Evolutionary conservation across 2,329 filamentous ascomycete species (phyloP).

Genomic region (Ophiostoma quercus): DNA sequence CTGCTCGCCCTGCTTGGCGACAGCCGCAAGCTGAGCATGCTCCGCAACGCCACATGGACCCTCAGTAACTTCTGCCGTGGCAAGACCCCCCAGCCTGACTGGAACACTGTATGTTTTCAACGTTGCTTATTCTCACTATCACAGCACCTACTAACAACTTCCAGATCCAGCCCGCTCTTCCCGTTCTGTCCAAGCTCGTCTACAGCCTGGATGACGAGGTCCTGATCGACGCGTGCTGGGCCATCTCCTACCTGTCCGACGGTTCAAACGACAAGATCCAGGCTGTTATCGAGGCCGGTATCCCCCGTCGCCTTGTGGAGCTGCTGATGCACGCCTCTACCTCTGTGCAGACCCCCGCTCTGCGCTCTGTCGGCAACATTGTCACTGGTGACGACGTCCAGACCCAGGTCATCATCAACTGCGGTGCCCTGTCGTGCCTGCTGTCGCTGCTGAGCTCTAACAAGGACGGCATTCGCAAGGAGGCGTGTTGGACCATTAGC

Average conservation of each 20-base stretch:
- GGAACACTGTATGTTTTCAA: conserved; percentile 70
- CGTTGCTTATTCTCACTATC: background rate
- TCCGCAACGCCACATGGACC: conserved; percentile 97
- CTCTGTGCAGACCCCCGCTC: conserved; percentile 93
- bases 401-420: conserved; percentile 99
- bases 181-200: conserved; percentile 92
- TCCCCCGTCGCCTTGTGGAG: conserved; percentile 92
- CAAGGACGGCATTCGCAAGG: conserved; percentile 98
- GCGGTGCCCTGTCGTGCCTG: conserved; percentile 85
- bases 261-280: conserved; percentile 99
- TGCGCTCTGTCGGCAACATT: conserved; percentile 96
- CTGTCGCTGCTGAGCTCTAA: conserved; percentile 89
- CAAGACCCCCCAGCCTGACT: conserved; percentile 98
- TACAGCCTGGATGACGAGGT: conserved; percentile 99
- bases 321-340: conserved; percentile 97
- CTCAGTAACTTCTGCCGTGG: conserved; percentile 99
- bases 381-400: conserved; percentile 98
- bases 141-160: conserved; percentile 20
- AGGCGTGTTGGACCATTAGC: conserved; percentile 99
- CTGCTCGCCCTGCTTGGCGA: conserved; percentile 86
- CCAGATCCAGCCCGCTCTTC: conserved; percentile 88
- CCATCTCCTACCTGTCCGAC: conserved; percentile 96
- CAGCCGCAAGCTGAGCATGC: conserved; percentile 98
- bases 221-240: conserved; percentile 98
- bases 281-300: conserved; percentile 96